A percentile compares a stretch with the other conserved stretches of the same genome.
Evolutionary conservation across 176 grass and related monocot genomes (phyloP).

Genomic region (Lolium multiflorum): DNA sequence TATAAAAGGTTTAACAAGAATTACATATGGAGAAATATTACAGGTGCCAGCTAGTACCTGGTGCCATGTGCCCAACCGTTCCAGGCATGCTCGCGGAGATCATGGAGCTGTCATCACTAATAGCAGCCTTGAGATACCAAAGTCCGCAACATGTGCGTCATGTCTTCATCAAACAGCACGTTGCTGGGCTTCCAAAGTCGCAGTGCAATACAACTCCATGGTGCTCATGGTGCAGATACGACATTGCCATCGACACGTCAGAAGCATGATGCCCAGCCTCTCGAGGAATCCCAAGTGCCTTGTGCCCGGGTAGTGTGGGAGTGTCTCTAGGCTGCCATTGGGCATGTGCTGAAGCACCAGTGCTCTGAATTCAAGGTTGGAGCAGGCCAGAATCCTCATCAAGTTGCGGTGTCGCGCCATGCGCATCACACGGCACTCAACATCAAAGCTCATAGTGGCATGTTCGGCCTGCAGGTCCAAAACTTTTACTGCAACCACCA

Average conservation of each 20-base stretch:
- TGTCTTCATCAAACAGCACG: background rate
- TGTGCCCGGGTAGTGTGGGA: background rate
- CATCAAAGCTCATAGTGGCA: background rate
- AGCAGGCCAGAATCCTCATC: background rate
- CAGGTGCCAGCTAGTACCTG: background rate
- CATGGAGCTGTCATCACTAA: background rate
- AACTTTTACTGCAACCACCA: slow-evolving; percentile 12
- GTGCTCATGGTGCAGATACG: slow-evolving; percentile 19
- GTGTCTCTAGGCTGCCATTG: slow-evolving; percentile 25
- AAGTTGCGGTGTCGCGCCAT: slow-evolving; percentile 15
- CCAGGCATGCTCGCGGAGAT: slow-evolving; percentile 20
- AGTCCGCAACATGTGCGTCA: slow-evolving; percentile 4
- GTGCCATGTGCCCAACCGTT: slow-evolving; percentile 12
- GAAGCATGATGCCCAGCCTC: slow-evolving; percentile 19
- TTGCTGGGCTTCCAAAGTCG: slow-evolving; percentile 20
- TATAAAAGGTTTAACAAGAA: background rate
- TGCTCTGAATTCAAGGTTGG: slow-evolving; percentile 10
- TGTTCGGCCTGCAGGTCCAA: slow-evolving; percentile 6
- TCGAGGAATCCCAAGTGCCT: background rate
- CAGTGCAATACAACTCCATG: slow-evolving; percentile 7
- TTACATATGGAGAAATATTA: background rate
- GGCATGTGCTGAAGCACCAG: slow-evolving; percentile 15
- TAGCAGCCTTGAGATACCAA: background rate
- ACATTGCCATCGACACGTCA: background rate
- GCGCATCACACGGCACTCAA: background rate